These are phyloP conservation scores for Dipteronia sinensis DNA, from an alignment of 345 rosid species.

Conservation along the genomic window DNA sequence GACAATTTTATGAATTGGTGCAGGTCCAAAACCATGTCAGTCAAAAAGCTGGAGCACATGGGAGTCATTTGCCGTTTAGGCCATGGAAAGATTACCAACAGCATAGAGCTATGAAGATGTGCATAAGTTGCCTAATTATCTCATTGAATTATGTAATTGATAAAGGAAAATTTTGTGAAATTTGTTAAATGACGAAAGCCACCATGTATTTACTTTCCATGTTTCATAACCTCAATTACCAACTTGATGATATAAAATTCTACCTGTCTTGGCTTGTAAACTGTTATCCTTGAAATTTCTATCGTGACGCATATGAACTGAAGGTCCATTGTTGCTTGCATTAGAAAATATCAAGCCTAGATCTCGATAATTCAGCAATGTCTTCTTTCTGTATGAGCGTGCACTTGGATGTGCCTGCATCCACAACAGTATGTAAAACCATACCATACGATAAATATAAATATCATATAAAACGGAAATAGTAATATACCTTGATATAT, in stretches of 20 bases:
- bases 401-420: constrained; percentile 45
- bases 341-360: constrained; percentile 41
- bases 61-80: not conserved
- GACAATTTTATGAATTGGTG: no score
- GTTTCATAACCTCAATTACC: not conserved
- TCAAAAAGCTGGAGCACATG: not conserved
- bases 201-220: not conserved
- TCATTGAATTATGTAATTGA: not conserved
- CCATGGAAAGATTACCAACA: not conserved
- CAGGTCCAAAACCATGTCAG: not conserved
- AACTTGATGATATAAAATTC: constrained; percentile 14
- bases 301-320: constrained; percentile 16
- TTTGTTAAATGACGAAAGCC: constrained; percentile 8
- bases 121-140: not conserved
- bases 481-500: constrained; percentile 33
- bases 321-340: constrained; percentile 27
- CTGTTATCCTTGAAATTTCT: constrained; percentile 24
- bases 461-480: constrained; percentile 11
- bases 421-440: constrained; percentile 8
- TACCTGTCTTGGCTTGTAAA: constrained; percentile 23
- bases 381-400: constrained; percentile 35
- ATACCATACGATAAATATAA: constrained; percentile 8
- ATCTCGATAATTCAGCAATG: constrained; percentile 44
- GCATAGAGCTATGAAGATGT: no score
- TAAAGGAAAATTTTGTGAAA: not conserved